Evolutionary conservation across 2,329 filamentous ascomycete genomes (phyloP).

Genomic region (Hirsutella thompsonii): DNA sequence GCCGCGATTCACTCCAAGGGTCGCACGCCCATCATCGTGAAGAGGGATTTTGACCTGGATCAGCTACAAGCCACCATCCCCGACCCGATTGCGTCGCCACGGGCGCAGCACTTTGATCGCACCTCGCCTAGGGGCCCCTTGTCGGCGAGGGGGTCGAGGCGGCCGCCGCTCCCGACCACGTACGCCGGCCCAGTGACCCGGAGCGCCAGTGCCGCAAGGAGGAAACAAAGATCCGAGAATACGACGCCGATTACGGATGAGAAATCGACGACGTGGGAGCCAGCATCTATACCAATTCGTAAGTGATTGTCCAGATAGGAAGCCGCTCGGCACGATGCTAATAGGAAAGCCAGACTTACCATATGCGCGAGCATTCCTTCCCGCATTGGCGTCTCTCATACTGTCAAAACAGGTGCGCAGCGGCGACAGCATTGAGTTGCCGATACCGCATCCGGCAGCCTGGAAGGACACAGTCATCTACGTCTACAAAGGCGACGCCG

Average conservation of each 20-base stretch:
- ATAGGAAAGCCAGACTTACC: conserved; percentile 11
- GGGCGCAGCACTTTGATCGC: conserved; percentile 8
- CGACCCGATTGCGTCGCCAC: conserved; percentile 13
- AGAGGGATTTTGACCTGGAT: conserved; percentile 36
- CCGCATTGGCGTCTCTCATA: conserved; percentile 41
- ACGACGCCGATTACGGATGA: neutral
- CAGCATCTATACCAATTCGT: conserved; percentile 6
- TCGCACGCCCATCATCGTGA: conserved; percentile 32
- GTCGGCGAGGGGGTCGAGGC: neutral
- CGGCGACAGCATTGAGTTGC: conserved; percentile 43
- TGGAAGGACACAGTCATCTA: conserved; percentile 44
- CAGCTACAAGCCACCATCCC: conserved; percentile 33
- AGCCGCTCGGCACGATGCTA: neutral
- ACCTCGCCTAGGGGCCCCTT: conserved; percentile 5
- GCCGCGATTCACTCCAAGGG: conserved; percentile 19
- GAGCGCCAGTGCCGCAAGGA: neutral
- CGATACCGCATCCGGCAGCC: conserved; percentile 40
- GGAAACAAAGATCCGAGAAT: neutral
- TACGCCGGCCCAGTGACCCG: neutral
- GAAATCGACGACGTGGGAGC: neutral
- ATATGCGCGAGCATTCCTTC: conserved; percentile 26
- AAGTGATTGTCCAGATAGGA: neutral
- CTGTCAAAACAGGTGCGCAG: conserved; percentile 36
- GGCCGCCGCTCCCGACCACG: neutral
- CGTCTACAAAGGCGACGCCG: conserved; percentile 37